Base-by-base conservation (phyloP, 2,329 filamentous ascomycete species). In the Teratosphaeria gauchensis region DNA sequence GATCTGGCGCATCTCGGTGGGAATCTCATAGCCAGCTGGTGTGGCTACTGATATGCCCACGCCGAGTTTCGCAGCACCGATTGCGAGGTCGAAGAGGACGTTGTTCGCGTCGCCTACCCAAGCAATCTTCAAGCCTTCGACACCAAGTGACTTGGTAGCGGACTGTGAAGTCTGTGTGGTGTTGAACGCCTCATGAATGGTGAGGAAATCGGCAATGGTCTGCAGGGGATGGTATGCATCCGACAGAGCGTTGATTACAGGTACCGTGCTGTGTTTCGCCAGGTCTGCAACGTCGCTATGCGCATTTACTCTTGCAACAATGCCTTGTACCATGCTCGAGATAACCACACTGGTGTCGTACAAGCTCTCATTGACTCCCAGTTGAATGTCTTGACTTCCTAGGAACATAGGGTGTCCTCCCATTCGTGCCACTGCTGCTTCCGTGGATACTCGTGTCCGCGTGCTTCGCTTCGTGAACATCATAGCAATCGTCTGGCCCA, bases 91-190 rank as follows among this genome's bases (percentile, higher is more conserved):
- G 70, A 92, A 96, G 28, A 97, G 83, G 31, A 99, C 92, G 67
- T 99, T 99, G 78, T 97, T 99, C 11, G 91, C 90, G 72, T 99
- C 92, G 56, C 92, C 92, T 53, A 99, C 81, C 94, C 94, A 99
- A 16, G 94, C 92, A 62, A 97, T 83, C 76, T 96, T 97, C 68
- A 96, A 75, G 0, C 90, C 90, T 65, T 89, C 83, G 4, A 95
- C 78, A 1, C 89, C 88, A 7, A 95, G 79, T 56, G 78, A 77
- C 14, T 72, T 69, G 14, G 60, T 61, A 24, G 28, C 28, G 35
- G 60, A 59, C 24, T 60, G 54, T 42, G 57, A 60, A 0, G 80
- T 77, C 48, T 64, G 59, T 3, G 60, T 61, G 8, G 59, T 60
- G 0, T 82, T 80, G 73, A 92, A 90, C 1, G 81, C 79, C 76